Percentiles rank a stretch among this genome's conserved stretches.
Conservation (phyloP, 176 grass and related monocot species). For the Triticum monococcum region DNA sequence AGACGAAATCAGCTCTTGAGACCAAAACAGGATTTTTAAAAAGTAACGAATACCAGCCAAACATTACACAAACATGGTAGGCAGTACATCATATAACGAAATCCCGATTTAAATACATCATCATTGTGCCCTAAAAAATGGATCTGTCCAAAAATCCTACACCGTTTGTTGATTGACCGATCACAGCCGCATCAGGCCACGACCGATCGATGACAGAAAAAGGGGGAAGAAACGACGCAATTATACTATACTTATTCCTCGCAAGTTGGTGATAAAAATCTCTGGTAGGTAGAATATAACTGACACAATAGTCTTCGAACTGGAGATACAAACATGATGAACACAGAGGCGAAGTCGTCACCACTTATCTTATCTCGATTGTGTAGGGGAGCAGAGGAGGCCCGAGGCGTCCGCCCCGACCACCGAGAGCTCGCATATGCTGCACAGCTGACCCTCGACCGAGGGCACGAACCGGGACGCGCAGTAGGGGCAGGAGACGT, state of each 20-base stretch:
- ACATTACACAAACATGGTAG: background rate
- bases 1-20: background rate
- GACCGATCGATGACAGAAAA: background rate
- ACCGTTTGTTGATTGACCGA: conserved; percentile 5
- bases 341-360: background rate
- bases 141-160: conserved; percentile 44
- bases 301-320: conserved; percentile 25
- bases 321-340: background rate
- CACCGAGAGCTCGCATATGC: conserved; percentile 72
- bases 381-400: conserved; percentile 72
- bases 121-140: conserved; percentile 35
- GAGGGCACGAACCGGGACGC: conserved; percentile 56
- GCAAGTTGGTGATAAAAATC: conserved; percentile 43
- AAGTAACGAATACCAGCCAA: background rate
- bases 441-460: conserved; percentile 68
- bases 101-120: conserved; percentile 39
- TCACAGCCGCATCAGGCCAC: conserved; percentile 27
- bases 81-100: conserved; percentile 21
- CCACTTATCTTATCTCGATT: conserved; percentile 68
- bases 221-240: background rate
- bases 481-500: conserved; percentile 79
- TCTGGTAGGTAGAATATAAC: conserved; percentile 20
- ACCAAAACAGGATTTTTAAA: background rate
- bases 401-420: conserved; percentile 82
- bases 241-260: conserved; percentile 61